These are phyloP conservation scores for Trametes pubescens DNA, from an alignment of 1,284 basidiomycete genomes.

Conservation along the genomic window DNA sequence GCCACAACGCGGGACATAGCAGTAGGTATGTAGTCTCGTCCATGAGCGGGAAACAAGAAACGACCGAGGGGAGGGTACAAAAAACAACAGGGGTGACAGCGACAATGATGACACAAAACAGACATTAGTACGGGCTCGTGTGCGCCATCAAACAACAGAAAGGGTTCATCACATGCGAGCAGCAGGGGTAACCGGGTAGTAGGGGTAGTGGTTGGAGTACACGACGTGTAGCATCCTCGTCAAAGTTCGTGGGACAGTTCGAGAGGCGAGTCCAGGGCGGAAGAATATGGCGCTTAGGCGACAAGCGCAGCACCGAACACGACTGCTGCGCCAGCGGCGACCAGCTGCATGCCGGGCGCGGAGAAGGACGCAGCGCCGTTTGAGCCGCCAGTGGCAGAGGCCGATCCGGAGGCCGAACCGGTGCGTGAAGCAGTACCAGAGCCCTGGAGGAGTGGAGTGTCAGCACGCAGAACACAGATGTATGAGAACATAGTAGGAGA, in stretches of 20 bases:
- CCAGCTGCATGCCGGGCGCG: slow-evolving; percentile 17
- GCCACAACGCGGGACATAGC: neutral
- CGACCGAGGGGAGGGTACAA: neutral
- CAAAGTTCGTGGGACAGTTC: neutral
- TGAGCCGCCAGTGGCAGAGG: slow-evolving; percentile 26
- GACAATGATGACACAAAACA: neutral
- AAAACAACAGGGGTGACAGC: neutral
- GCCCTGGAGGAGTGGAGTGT: neutral
- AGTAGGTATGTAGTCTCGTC: neutral
- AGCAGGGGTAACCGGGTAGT: slow-evolving; percentile 2
- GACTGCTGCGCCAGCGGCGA: slow-evolving; percentile 24
- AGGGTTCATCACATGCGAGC: slow-evolving; percentile 3
- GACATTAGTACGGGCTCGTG: too few relatives aligned
- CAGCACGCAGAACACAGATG: neutral
- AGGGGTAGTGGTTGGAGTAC: neutral
- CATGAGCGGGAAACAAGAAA: slow-evolving; percentile 4
- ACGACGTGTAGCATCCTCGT: neutral
- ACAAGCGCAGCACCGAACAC: slow-evolving; percentile 25
- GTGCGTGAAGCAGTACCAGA: slow-evolving; percentile 14
- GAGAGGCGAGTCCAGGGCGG: neutral
- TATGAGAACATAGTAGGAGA: too few relatives aligned
- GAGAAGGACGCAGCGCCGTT: slow-evolving; percentile 27
- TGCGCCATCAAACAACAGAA: neutral
- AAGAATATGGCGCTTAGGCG: slow-evolving; percentile 6
- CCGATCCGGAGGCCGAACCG: slow-evolving; percentile 5